phyloP scores from a whole-genome alignment of 208 protist species.

The Leishmania lainsoni region DNA sequence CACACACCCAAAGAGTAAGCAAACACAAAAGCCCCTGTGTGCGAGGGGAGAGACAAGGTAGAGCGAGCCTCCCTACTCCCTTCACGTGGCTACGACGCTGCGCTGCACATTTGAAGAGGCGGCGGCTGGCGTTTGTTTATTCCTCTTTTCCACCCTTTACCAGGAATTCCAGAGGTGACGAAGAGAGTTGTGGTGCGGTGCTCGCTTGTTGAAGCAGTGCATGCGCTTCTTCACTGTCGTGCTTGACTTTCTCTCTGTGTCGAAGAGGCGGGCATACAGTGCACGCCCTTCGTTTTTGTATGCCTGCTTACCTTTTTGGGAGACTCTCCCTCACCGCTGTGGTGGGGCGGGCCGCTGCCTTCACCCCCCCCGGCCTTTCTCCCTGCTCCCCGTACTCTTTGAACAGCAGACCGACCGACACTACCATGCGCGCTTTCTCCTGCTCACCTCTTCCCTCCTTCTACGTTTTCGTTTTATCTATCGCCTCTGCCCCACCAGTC shows the following conservation, averaged over 20 bases:
- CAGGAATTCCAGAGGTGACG: neutral
- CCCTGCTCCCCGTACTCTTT: neutral
- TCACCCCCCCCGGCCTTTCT: neutral
- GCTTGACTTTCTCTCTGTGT: neutral
- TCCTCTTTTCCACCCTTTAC: constrained; percentile 2
- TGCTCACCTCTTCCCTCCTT: neutral
- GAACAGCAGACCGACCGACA: neutral
- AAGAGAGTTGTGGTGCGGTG: neutral
- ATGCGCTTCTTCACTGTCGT: neutral
- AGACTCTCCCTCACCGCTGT: neutral
- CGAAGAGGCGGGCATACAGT: neutral
- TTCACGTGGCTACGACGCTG: neutral
- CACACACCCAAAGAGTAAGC: neutral
- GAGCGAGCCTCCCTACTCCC: neutral
- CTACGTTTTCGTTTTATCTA: neutral
- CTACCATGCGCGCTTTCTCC: neutral
- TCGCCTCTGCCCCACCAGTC: neutral
- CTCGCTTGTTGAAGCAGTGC: neutral
- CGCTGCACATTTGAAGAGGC: constrained; percentile 7
- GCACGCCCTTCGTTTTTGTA: neutral
- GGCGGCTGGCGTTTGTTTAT: neutral
- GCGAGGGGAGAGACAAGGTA: neutral
- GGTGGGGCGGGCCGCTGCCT: neutral
- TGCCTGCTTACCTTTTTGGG: neutral
- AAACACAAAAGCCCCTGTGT: neutral